A percentile compares a stretch with the other conserved stretches of the same genome.
phyloP scores from a whole-genome alignment of 345 rosid genomes.

The Salix viminalis region DNA sequence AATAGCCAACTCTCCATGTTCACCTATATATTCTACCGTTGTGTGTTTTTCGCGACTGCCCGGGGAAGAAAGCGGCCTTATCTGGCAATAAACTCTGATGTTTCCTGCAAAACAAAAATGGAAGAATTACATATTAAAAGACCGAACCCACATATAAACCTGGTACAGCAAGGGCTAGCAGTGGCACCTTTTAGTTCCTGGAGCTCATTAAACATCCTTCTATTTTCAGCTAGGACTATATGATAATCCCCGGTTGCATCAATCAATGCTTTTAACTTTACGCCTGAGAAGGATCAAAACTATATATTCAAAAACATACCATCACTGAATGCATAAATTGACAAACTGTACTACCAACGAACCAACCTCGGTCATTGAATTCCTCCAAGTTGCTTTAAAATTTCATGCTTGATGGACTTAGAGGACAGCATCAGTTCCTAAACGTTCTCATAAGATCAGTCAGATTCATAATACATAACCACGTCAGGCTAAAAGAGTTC shows the following conservation, averaged over 20 bases:
- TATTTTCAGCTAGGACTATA: slow-evolving; percentile 70
- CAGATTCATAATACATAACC: slow-evolving; percentile 5
- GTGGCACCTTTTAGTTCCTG: slow-evolving; percentile 82
- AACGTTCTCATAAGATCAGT: slow-evolving; percentile 14
- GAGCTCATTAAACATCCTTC: slow-evolving; percentile 76
- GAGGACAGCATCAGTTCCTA: slow-evolving; percentile 64
- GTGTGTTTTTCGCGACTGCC: slow-evolving; percentile 52
- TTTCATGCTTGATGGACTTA: slow-evolving; percentile 63
- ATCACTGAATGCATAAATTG: neutral
- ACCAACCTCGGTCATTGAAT: slow-evolving; percentile 51
- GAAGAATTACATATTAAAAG: neutral
- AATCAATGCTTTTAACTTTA: slow-evolving; percentile 45
- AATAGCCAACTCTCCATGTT: slow-evolving; percentile 66
- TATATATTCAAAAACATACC: neutral
- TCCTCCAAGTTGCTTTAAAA: slow-evolving; percentile 48
- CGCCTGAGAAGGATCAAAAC: slow-evolving; percentile 38
- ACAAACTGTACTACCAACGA: neutral
- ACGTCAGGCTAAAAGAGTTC: neutral
- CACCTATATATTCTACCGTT: slow-evolving; percentile 55
- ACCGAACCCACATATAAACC: neutral
- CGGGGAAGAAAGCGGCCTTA: slow-evolving; percentile 77
- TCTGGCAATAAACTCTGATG: slow-evolving; percentile 79
- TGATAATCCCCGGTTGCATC: slow-evolving; percentile 68
- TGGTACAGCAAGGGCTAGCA: neutral
- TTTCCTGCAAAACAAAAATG: slow-evolving; percentile 52